Evolutionary conservation across 164 flowering plant species (phyloP), one percentile per base, ranked within the genome.

Genomic region (Magnolia changhungtana): DNA sequence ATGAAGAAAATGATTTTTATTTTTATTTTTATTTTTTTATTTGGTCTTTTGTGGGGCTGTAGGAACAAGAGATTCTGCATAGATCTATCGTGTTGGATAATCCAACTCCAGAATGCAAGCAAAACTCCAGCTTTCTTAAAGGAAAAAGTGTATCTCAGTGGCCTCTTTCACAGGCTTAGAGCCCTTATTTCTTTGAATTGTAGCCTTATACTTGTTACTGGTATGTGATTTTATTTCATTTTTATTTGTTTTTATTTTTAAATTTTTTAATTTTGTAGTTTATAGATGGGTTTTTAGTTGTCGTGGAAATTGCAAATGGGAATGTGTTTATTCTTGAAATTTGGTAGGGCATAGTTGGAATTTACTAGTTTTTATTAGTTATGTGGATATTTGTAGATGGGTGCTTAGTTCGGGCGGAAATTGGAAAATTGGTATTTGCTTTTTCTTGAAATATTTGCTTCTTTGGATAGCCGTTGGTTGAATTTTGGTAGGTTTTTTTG

Each of bases 81-180:
- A 69, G 99, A 96, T 88, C 89, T 96, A 7, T 96, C 99, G 4
- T 93, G 97, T 82, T 96, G 99, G 99, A 86, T 92, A 64, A 91
- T 96, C 50, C 96, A 92, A 79, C 92, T 96, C 70, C 94, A 90
- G 16, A 87, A 74, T 61, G 95, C 84, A 10, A 80, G 80, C 80
- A 92, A 85, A 76, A 73, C 87, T 0, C 86, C 89, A 75, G 78
- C 85, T 55, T 75, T 85, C 21, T 16, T 76, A 19, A 86, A 78
- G 61, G 93, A 88, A 9, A 96, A 92, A 85, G 50, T 87, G n/a
- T 89, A 90, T 79, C 88, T 94, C 45, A 89, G 75, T 71, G 82
- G 89, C 31, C 85, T 96, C 70, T 96, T 96, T 82, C 97, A 96
- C 86, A 92, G 98, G n/a, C 86, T 96, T 74, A 83, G 97, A 84